Base-by-base conservation (phyloP, 495 filamentous ascomycete genomes). In the Podospora sp. region DNA sequence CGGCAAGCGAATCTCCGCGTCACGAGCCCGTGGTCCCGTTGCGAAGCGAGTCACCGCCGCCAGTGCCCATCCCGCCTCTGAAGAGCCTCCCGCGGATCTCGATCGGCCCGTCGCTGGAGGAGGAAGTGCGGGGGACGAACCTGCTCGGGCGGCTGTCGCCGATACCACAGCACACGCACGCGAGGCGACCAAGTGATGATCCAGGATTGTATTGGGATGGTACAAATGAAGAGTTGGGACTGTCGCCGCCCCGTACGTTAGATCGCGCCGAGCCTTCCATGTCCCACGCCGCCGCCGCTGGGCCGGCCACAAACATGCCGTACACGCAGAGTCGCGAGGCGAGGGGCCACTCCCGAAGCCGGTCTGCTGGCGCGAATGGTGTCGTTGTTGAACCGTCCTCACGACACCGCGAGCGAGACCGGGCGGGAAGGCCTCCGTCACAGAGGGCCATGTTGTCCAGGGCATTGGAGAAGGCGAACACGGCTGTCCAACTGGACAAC, bases 361-460 rank as follows among this genome's bases (percentile, higher is more conserved):
- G 82, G 20, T 83, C 84, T n/a, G 75, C 81, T 20, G 73, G 77
- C 16, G 72, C 72, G 7, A 82, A 79, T 62, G 72, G 78, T 25
- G 82, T 80, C 65, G 70, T 72, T 8, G 83, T 72, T 11, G 83
- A 83, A 53, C 72, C 77, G 7, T 78, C 70, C 9, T 70, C 69
- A 76, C 68, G 79, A 76, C 73, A 77, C 36, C 62, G 73, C 21
- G 72, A 75, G 6, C 64, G 61, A 18, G 69, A 73, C 12, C 66
- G 71, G 3, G 65, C 69, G 12, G 71, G 60, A 29, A 84, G 82
- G 64, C 76, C 77, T 49, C 79, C 79, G 11, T 92, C 91, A 1
- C 91, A 97, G 72, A 97, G 96, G 78, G 88, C 88, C 24, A 97
- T 97, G 91, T 83, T 99, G 20, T 95, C 93, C 4, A 93, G 90